Percentiles rank a stretch among this genome's conserved stretches.
Conservation (phyloP, 1,284 basidiomycete genomes). For the Irpex sp. region DNA sequence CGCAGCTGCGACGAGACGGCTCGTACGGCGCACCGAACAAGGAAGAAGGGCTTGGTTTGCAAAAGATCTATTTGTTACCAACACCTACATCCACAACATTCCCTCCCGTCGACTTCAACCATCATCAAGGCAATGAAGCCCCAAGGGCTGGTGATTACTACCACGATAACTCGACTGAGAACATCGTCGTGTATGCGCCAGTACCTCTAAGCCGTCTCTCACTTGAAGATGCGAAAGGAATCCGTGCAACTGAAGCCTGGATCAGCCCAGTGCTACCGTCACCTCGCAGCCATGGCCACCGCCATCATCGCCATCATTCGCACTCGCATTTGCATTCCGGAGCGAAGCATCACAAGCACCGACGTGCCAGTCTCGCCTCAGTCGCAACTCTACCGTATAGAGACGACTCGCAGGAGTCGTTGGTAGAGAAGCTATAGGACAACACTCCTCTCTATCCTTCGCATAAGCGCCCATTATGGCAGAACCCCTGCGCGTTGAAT, state of each 20-base stretch:
- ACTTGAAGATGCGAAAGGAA: slow-evolving; percentile 46
- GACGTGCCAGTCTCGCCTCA: not conserved
- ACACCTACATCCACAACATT: slow-evolving; percentile 23
- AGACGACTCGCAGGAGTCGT: not conserved
- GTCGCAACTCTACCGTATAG: not conserved
- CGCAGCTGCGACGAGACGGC: slow-evolving; percentile 39
- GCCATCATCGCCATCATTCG: slow-evolving; percentile 22
- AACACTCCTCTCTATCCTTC: not conserved
- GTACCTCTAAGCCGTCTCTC: slow-evolving; percentile 54
- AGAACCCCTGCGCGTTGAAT: not conserved
- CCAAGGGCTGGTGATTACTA: not conserved
- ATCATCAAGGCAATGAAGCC: slow-evolving; percentile 2
- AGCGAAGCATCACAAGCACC: not conserved
- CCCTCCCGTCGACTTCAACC: slow-evolving; percentile 12
- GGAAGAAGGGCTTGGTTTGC: slow-evolving; percentile 19
- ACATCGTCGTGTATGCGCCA: slow-evolving; percentile 61
- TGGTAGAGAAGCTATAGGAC: not conserved
- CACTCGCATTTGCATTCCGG: slow-evolving; percentile 2
- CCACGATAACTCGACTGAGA: slow-evolving; percentile 15
- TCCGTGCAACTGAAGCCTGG: slow-evolving; percentile 66
- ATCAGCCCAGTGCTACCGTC: slow-evolving; percentile 28
- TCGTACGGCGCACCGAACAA: slow-evolving; percentile 14
- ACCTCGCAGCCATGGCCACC: slow-evolving; percentile 19
- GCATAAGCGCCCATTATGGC: not conserved
- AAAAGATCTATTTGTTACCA: slow-evolving; percentile 54